phyloP scores from a whole-genome alignment of 805 yeast genomes.

The Kazachstania psychrophila region DNA sequence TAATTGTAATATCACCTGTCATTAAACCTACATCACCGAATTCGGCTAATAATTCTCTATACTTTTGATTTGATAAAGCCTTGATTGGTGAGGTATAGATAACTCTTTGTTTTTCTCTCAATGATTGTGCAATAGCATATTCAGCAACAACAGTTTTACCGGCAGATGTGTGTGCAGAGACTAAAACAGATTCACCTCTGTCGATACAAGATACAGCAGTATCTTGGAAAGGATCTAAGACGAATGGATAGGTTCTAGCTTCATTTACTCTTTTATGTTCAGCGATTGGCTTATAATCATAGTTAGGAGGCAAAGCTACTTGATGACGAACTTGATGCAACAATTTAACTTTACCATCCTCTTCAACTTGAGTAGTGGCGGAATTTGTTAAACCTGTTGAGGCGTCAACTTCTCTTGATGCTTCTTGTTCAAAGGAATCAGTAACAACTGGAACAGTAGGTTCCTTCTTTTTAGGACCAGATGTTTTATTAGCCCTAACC shows the following conservation, averaged over 20 bases:
- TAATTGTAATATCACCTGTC: conserved; percentile 98
- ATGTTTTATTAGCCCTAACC: conserved; percentile 13
- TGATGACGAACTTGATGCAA: conserved; percentile 95
- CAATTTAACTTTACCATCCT: conserved; percentile 52
- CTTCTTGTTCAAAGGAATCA: conserved; percentile 81
- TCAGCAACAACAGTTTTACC: conserved; percentile 97
- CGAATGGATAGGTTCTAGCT: conserved; percentile 88
- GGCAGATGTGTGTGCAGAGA: conserved; percentile 96
- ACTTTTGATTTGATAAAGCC: conserved; percentile 89
- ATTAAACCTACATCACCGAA: conserved; percentile 95
- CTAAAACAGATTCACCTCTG: conserved; percentile 86
- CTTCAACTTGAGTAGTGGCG: conserved; percentile 31
- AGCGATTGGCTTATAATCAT: conserved; percentile 78
- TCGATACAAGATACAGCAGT: conserved; percentile 95
- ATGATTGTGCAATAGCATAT: conserved; percentile 92
- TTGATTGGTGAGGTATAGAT: conserved; percentile 93
- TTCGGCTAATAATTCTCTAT: conserved; percentile 83
- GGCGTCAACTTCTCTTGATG: conserved; percentile 79
- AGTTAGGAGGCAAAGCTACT: conserved; percentile 91
- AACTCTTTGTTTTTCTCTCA: conserved; percentile 84
- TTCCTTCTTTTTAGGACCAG: conserved; percentile 35
- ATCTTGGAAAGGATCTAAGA: conserved; percentile 94
- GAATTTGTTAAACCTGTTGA: conserved; percentile 57
- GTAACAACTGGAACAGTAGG: conserved; percentile 67
- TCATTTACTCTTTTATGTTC: conserved; percentile 70